Percentiles rank a stretch among this genome's conserved stretches.
Conservation (phyloP, 1,139 yeast species). For the Pichia sp. region DNA sequence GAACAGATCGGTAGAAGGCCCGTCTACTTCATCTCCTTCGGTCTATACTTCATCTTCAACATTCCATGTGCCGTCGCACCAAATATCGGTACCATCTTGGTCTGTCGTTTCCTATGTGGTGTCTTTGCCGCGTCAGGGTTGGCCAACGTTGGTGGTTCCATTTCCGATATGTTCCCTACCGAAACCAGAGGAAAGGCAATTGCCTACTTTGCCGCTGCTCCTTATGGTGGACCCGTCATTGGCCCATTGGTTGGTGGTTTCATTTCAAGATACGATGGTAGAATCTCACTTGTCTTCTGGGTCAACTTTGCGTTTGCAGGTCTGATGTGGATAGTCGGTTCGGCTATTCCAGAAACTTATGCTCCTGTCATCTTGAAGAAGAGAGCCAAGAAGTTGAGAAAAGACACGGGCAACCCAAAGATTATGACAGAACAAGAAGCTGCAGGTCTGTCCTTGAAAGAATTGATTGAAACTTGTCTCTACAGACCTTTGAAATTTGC, state of each 20-base stretch:
- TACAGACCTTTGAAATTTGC: slow-evolving; percentile 73
- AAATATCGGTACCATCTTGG: slow-evolving; percentile 75
- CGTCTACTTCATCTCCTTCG: slow-evolving; percentile 72
- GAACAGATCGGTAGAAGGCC: slow-evolving; percentile 85
- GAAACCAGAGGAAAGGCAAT: slow-evolving; percentile 85
- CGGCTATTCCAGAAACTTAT: slow-evolving; percentile 78
- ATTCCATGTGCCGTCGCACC: slow-evolving; percentile 87
- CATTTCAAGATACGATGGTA: slow-evolving; percentile 62
- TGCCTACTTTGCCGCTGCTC: slow-evolving; percentile 87
- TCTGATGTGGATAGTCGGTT: slow-evolving; percentile 62
- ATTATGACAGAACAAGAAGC: slow-evolving; percentile 94
- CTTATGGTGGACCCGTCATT: slow-evolving; percentile 87
- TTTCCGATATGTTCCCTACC: slow-evolving; percentile 78
- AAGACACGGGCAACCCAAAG: slow-evolving; percentile 73
- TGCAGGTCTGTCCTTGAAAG: slow-evolving; percentile 59
- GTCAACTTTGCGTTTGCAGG: slow-evolving; percentile 92
- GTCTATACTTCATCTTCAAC: slow-evolving; percentile 71
- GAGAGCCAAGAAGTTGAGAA: slow-evolving; percentile 66
- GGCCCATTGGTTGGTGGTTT: slow-evolving; percentile 92
- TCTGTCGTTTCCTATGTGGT: slow-evolving; percentile 81
- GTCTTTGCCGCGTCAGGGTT: slow-evolving; percentile 81
- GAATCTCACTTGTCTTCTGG: slow-evolving; percentile 76
- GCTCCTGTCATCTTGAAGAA: slow-evolving; percentile 80
- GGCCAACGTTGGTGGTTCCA: slow-evolving; percentile 83
- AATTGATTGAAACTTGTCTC: slow-evolving; percentile 62